Base-by-base conservation (phyloP, 305 asterid species). In the Nicotiana rustica region DNA sequence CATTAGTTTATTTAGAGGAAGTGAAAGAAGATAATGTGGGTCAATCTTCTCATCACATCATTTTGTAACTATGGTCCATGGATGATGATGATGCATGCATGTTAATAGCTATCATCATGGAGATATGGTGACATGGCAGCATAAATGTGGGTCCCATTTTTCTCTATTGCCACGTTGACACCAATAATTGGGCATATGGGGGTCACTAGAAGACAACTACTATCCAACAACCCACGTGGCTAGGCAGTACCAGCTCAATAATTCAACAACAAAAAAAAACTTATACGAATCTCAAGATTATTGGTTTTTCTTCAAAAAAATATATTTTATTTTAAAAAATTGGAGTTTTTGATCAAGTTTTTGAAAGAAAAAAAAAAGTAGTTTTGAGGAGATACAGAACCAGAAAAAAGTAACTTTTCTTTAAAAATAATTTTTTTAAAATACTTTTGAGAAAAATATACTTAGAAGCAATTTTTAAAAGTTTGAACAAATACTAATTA, bases 191-290 rank as follows among this genome's bases (percentile, higher is more conserved):
- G 82, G 38, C 60, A 79, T 79, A 36, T 62, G 73, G 71, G 84
- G 17, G 5, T 41, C n/a, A 67, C 52, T 57, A 67, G 57, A 85
- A 52, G 83, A 85, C 85, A 82, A 82, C 21, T 55, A 55, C 83
- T 10, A 13, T 17, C 81, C 83, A 82, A 85, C 88, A 85, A 82
- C 80, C 88, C 88, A 85, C 82, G 85, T 85, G 85, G 85, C 85
- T 67, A 78, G 85, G 82, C 85, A 3, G 6, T 66, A 49, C 79
- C 85, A 66, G 79, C 2, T 31, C 85, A 68, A 85, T 85, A 60
- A 85, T 82, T 55, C 57, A 66, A 18, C 35, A 56, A 33, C 35
- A 25, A 25, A 25, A 49, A 77, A 41, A 29, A 67, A 36, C 19
- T 67, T 31, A 67, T 67, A 57, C 67, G 47, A 59, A 77, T 78